A percentile compares a stretch with the other conserved stretches of the same genome.
These are phyloP conservation scores for Diutina ranongensis DNA, from an alignment of 1,139 yeast species.

Conservation along the genomic window DNA sequence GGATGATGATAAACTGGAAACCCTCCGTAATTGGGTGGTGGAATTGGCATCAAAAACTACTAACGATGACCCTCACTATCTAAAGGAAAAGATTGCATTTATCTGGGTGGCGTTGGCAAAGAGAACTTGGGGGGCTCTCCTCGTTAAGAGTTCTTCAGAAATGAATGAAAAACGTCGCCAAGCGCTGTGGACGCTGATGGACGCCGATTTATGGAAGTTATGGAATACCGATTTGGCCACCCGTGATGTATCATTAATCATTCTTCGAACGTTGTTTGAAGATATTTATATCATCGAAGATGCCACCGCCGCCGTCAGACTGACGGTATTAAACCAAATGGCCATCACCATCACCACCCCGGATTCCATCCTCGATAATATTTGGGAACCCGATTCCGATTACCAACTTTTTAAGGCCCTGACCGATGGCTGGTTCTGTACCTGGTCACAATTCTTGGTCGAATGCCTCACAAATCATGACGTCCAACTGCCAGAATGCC, in stretches of 20 bases:
- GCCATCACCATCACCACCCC: constrained; percentile 80
- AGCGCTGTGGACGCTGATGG: constrained; percentile 91
- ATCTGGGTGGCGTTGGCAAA: constrained; percentile 93
- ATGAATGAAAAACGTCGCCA: constrained; percentile 30
- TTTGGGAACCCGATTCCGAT: constrained; percentile 64
- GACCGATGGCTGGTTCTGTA: constrained; percentile 74
- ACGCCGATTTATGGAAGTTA: constrained; percentile 54
- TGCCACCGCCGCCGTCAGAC: constrained; percentile 74
- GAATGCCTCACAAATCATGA: constrained; percentile 28
- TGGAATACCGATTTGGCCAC: constrained; percentile 60
- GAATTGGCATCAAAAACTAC: constrained; percentile 56
- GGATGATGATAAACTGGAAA: constrained; percentile 51
- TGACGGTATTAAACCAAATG: constrained; percentile 66
- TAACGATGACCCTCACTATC: constrained; percentile 71
- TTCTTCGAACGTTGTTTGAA: constrained; percentile 80
- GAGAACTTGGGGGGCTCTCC: constrained; percentile 71
- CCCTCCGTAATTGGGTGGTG: constrained; percentile 75
- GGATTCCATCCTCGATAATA: constrained; percentile 44
- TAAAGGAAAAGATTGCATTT: constrained; percentile 81
- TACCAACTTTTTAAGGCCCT: constrained; percentile 52
- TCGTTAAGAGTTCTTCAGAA: constrained; percentile 17
- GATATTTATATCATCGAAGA: constrained; percentile 91
- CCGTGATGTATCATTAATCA: constrained; percentile 66
- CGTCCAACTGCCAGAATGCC: constrained; percentile 23
- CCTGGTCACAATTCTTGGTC: constrained; percentile 60